phyloP scores from a whole-genome alignment of 257 asterid genomes.

The Misopates orontium region DNA sequence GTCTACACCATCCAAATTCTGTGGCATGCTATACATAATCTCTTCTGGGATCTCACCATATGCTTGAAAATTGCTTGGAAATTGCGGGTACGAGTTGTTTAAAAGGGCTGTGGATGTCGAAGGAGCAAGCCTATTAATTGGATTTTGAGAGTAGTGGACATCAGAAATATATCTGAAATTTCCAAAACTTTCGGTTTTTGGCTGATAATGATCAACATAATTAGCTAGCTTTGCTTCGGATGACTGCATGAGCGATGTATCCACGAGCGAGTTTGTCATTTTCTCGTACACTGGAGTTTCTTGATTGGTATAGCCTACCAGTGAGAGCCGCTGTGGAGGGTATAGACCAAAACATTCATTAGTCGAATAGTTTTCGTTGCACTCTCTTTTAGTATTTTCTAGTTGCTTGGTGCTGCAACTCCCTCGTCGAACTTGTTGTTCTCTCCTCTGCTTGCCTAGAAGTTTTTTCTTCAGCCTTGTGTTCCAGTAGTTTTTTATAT shows the following conservation, averaged over 20 bases:
- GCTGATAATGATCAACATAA: background rate
- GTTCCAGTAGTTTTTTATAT: constrained; percentile 36
- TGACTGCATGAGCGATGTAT: background rate
- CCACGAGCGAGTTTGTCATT: background rate
- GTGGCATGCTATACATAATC: constrained; percentile 11
- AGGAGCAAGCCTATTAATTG: background rate
- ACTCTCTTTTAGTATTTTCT: constrained; percentile 1
- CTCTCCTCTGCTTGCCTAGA: constrained; percentile 30
- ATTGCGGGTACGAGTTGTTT: background rate
- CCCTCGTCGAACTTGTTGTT: constrained; percentile 17
- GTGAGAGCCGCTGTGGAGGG: too few relatives aligned
- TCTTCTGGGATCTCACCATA: constrained; percentile 25
- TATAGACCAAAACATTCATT: constrained; percentile 9
- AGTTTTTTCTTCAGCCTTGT: constrained; percentile 35
- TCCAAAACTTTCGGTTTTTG: background rate
- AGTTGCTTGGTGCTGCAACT: constrained; percentile 7
- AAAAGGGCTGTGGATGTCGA: background rate
- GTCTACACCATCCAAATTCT: constrained; percentile 25
- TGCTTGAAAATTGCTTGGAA: constrained; percentile 12
- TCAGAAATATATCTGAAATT: background rate
- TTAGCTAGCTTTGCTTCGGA: background rate
- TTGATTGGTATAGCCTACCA: too few relatives aligned
- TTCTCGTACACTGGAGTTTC: background rate
- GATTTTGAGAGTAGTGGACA: background rate
- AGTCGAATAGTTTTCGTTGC: background rate